Percentiles rank a stretch among this genome's conserved stretches.
These are phyloP conservation scores for Colletotrichum orchidophilum DNA, from an alignment of 2,329 filamentous ascomycete genomes.

Conservation along the genomic window DNA sequence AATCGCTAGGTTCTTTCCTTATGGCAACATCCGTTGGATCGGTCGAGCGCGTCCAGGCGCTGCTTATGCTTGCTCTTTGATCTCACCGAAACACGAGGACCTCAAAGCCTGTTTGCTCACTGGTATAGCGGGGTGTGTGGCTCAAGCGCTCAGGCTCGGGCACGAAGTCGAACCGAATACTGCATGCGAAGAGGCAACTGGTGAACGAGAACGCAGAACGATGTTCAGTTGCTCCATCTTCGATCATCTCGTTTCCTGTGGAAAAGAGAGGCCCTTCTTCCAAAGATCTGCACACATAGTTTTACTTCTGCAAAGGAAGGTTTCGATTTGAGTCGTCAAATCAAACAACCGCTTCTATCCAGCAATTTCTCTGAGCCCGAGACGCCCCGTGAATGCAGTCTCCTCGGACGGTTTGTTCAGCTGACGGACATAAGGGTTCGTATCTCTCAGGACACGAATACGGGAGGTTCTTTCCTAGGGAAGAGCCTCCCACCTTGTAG, in stretches of 20 bases:
- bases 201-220: constrained; percentile 68
- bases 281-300: constrained; percentile 68
- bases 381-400: constrained; percentile 51
- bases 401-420: constrained; percentile 61
- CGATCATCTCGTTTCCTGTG: constrained; percentile 74
- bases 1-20: constrained; percentile 57
- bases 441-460: constrained; percentile 63
- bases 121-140: constrained; percentile 70
- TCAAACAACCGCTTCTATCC: constrained; percentile 52
- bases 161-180: constrained; percentile 54
- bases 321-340: constrained; percentile 68
- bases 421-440: constrained; percentile 68
- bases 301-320: constrained; percentile 73
- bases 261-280: constrained; percentile 70
- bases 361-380: constrained; percentile 44
- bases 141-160: constrained; percentile 69
- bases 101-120: constrained; percentile 72
- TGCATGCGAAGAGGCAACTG: constrained; percentile 40
- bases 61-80: constrained; percentile 77
- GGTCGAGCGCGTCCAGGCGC: constrained; percentile 71
- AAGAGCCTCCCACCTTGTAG: constrained; percentile 67
- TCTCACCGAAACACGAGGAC: constrained; percentile 64
- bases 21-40: constrained; percentile 60
- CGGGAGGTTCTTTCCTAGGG: constrained; percentile 60
- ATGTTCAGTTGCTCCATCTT: constrained; percentile 80